Evolutionary conservation across 768 basidiomycete species (phyloP).

Genomic region (Collybia sp.): DNA sequence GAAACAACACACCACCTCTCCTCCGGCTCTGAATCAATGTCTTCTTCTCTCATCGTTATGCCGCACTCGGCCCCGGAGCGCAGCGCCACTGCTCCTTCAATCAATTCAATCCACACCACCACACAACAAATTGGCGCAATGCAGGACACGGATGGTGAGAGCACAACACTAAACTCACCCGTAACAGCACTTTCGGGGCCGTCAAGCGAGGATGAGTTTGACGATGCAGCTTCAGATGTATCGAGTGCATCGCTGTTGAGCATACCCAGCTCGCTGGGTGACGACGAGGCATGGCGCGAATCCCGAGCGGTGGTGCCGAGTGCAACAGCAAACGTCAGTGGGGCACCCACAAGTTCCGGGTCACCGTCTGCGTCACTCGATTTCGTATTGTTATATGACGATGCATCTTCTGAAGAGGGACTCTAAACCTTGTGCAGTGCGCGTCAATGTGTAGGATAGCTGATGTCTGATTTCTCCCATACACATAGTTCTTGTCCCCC

Average conservation of each 20-base stretch:
- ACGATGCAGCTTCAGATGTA: conserved; percentile 8
- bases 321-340: too few relatives aligned
- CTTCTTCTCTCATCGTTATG: conserved; percentile 67
- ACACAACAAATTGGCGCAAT: background rate
- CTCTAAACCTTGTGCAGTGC: too few relatives aligned
- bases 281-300: background rate
- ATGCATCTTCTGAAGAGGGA: conserved; percentile 40
- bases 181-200: conserved; percentile 5
- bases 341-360: too few relatives aligned
- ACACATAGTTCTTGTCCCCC: too few relatives aligned
- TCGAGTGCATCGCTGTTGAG: conserved; percentile 29
- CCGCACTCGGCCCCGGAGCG: conserved; percentile 30
- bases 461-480: too few relatives aligned
- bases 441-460: too few relatives aligned
- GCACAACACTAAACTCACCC: background rate
- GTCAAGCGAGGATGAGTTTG: conserved; percentile 6
- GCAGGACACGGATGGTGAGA: background rate
- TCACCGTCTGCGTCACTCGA: conserved; percentile 28
- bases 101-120: conserved; percentile 8
- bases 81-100: conserved; percentile 8
- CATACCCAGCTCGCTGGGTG: conserved; percentile 38
- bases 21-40: conserved; percentile 44
- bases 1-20: conserved; percentile 35
- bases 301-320: too few relatives aligned
- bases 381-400: conserved; percentile 73